Base-by-base conservation (phyloP, 2,329 filamentous ascomycete genomes). In the Grosmannia penicillata region DNA sequence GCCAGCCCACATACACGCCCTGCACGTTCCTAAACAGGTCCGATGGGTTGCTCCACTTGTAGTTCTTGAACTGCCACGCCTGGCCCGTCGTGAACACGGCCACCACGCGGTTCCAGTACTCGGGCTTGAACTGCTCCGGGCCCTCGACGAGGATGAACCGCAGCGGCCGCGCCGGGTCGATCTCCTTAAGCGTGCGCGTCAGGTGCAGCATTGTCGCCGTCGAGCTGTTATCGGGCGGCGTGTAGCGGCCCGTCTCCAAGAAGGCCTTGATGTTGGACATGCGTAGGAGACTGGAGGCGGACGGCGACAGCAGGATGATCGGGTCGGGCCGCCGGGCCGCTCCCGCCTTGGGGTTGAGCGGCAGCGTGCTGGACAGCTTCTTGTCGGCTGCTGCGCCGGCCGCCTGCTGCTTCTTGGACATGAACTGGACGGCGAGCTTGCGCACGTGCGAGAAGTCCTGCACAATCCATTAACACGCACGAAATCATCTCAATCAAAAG, bases 71-170 rank as follows among this genome's bases (percentile, higher is more conserved):
- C 61, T 98, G 91, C 91, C 91, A 98, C 9, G 81, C 78, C 62
- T 98, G 91, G 25, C 91, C 91, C 0, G 91, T 98, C 0, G 91
- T 98, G 62, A 98, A 96, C 41, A 98, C 87, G 11, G 83, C 91
- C 2, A 95, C 91, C 7, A 98, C 82, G 37, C 87, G 78, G 51
- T 79, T 79, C 91, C 91, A 98, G 65, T 96, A 95, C 55, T 96
- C 87, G 0, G 91, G 91, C 57, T 94, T 93, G 71, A 98, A 98
- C 57, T 91, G 82, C 54, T 93, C 80, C 0, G 87, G 82, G 15
- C 79, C 81, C 57, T 98, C 91, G 38, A 96, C 89, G 28, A 98
- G 76, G 54, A 96, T 93, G 65, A 98, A 98, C 33, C 87, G 83
- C 53, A 91, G 75, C 1, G 85, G 79, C 14, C 80, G 76, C 38